A percentile compares a stretch with the other conserved stretches of the same genome.
phyloP scores from a whole-genome alignment of 2,329 filamentous ascomycete species.

The Elsinoe fawcettii region DNA sequence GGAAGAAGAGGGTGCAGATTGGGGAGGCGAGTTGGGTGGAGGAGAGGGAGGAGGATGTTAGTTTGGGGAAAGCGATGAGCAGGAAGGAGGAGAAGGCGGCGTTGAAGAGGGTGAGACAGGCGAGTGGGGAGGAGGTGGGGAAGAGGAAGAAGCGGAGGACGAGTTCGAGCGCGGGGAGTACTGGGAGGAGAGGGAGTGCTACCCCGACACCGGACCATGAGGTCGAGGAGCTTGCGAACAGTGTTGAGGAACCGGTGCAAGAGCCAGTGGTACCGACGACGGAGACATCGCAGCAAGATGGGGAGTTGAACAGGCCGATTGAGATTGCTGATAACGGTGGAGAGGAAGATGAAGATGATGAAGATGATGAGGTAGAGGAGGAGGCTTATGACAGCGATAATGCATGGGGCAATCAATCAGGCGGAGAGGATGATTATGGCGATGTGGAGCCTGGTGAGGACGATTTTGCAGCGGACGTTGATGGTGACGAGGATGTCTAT shows the following conservation, averaged over 20 bases:
- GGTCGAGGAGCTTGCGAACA: neutral
- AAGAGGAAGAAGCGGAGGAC: conserved; percentile 2
- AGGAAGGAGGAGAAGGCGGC: conserved; percentile 8
- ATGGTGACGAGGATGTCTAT: neutral
- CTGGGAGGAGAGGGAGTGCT: neutral
- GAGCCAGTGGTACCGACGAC: neutral
- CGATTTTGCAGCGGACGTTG: neutral
- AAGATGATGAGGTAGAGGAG: conserved; percentile 15
- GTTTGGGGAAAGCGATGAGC: conserved; percentile 12
- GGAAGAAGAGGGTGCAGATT: conserved; percentile 16
- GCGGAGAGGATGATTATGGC: neutral
- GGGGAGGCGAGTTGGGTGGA: conserved; percentile 18
- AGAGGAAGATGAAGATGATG: conserved; percentile 16
- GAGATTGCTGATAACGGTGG: conserved; percentile 15
- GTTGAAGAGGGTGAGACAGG: conserved; percentile 14
- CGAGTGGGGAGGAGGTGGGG: neutral
- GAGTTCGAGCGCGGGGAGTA: neutral
- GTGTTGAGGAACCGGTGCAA: neutral
- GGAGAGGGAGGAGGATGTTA: conserved; percentile 12
- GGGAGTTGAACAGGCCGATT: neutral
- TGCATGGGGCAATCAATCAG: neutral
- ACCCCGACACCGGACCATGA: neutral
- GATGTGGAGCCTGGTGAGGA: neutral
- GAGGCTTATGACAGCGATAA: conserved; percentile 6
- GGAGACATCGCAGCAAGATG: neutral